A percentile compares a stretch with the other conserved stretches of the same genome.
These are phyloP conservation scores for Singerocomus rubriflavus DNA, from an alignment of 1,284 basidiomycete species.

Conservation along the genomic window DNA sequence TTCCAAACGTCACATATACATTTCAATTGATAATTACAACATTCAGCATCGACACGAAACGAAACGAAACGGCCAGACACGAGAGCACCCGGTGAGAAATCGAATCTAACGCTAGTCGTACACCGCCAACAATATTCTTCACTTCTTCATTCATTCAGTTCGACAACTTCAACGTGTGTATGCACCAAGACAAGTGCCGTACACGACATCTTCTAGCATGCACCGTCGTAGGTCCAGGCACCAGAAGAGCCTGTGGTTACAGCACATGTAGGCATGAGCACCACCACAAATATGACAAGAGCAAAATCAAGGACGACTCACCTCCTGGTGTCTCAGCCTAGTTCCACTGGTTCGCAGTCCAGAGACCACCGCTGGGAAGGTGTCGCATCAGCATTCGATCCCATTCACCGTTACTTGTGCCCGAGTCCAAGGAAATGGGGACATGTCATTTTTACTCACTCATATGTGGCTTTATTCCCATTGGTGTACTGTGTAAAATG, in stretches of 20 bases:
- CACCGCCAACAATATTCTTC: not conserved
- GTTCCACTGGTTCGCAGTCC: constrained; percentile 27
- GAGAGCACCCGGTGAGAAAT: not conserved
- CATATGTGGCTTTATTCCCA: constrained; percentile 23
- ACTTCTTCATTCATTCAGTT: not conserved
- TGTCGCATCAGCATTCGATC: constrained; percentile 4
- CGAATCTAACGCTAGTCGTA: not conserved
- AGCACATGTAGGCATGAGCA: not conserved
- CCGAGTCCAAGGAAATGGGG: not conserved
- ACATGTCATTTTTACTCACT: constrained; percentile 9
- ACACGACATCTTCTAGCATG: constrained; percentile 7
- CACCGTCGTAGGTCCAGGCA: constrained; percentile 17
- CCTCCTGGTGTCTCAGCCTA: constrained; percentile 25
- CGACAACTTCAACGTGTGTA: not conserved
- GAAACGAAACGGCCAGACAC: not conserved
- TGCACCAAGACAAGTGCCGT: too few relatives aligned
- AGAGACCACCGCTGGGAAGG: constrained; percentile 23
- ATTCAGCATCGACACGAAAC: too few relatives aligned
- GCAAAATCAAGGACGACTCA: not conserved
- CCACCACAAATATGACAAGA: not conserved
- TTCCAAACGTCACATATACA: too few relatives aligned
- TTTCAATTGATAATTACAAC: too few relatives aligned
- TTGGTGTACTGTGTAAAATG: constrained; percentile 18
- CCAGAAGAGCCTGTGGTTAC: constrained; percentile 13
- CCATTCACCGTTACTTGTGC: too few relatives aligned